These are phyloP conservation scores for Coniella lustricola DNA, from an alignment of 2,329 filamentous ascomycete genomes.

Conservation along the genomic window DNA sequence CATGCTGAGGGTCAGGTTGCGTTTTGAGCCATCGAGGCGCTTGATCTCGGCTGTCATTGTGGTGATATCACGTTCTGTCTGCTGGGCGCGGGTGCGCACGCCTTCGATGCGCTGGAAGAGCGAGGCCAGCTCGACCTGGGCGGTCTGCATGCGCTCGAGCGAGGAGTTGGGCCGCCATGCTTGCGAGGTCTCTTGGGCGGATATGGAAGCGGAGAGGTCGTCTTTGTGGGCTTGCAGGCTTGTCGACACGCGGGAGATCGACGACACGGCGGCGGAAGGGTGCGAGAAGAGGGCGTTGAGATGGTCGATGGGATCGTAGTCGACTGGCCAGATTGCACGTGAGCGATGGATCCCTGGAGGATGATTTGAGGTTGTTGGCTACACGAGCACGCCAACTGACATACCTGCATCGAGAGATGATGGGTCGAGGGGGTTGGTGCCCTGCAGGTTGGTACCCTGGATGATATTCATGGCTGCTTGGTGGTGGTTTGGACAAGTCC, in stretches of 20 bases:
- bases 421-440: constrained; percentile 14
- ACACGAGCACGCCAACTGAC: background rate
- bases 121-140: constrained; percentile 80
- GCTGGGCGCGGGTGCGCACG: constrained; percentile 78
- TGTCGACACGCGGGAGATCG: constrained; percentile 66
- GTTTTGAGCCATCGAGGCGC: constrained; percentile 90
- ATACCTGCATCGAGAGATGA: constrained; percentile 20
- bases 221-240: constrained; percentile 70
- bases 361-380: background rate
- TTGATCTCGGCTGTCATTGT: constrained; percentile 99
- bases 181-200: constrained; percentile 66
- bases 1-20: constrained; percentile 94
- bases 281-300: constrained; percentile 91
- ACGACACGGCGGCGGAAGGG: constrained; percentile 73
- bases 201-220: constrained; percentile 75
- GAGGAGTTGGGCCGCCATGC: constrained; percentile 80
- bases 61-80: constrained; percentile 92
- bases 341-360: background rate
- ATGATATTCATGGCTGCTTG: constrained; percentile 15
- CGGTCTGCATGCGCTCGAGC: constrained; percentile 83
- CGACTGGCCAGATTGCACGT: constrained; percentile 34
- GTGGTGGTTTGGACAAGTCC: background rate
- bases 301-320: constrained; percentile 90
- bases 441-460: constrained; percentile 13
- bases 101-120: constrained; percentile 94